phyloP scores from a whole-genome alignment of 75 land plant species.

The Larix kaempferi region DNA sequence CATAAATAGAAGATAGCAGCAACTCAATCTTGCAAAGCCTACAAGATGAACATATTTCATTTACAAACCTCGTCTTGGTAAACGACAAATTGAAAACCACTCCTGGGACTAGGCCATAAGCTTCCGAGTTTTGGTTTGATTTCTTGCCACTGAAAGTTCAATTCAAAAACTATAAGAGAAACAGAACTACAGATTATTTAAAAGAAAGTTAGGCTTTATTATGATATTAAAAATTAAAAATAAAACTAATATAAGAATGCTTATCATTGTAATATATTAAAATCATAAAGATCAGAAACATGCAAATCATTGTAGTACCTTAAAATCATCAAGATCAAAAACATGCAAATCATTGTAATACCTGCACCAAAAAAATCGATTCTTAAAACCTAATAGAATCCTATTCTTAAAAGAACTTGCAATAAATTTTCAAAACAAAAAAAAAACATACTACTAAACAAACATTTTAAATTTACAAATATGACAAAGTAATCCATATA shows the following conservation, averaged over 20 bases:
- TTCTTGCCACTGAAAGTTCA: slow-evolving; percentile 90
- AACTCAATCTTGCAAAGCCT: background rate
- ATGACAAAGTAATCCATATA: background rate
- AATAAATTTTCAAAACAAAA: background rate
- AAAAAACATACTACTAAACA: slow-evolving; percentile 2
- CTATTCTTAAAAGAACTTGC: background rate
- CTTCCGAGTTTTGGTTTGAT: slow-evolving; percentile 83
- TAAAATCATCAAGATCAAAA: slow-evolving; percentile 95
- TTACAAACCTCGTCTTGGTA: slow-evolving; percentile 84
- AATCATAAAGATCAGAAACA: background rate
- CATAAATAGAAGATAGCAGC: slow-evolving; percentile 3
- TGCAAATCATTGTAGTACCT: slow-evolving; percentile 42
- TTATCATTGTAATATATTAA: background rate
- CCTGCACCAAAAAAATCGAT: slow-evolving; percentile 40
- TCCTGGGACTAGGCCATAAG: slow-evolving; percentile 91
- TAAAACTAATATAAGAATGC: background rate
- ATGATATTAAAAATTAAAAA: background rate
- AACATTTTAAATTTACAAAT: background rate
- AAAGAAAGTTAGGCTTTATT: background rate
- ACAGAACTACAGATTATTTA: background rate
- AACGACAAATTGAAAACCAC: slow-evolving; percentile 93
- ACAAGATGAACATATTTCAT: background rate
- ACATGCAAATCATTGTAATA: slow-evolving; percentile 94
- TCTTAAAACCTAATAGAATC: background rate
- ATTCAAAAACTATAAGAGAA: background rate